Evolutionary conservation across 2,329 filamentous ascomycete species (phyloP).

Genomic region (Amesomyces nigricolor): DNA sequence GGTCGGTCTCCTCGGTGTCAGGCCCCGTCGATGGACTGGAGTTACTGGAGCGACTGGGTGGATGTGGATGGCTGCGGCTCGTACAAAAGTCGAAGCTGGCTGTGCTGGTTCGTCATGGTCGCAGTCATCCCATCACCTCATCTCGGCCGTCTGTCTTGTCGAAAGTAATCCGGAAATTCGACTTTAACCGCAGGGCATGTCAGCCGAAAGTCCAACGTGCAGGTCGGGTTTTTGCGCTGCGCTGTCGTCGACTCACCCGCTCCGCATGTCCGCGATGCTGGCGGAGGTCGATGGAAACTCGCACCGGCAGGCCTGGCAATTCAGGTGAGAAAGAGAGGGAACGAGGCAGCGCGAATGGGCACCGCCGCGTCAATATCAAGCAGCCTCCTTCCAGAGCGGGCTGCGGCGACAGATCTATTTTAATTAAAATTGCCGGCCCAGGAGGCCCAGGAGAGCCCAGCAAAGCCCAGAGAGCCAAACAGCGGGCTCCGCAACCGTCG

Average conservation of each 20-base stretch:
- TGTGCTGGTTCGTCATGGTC: slow-evolving; percentile 25
- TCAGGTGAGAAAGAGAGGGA: not conserved
- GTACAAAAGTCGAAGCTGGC: slow-evolving; percentile 17
- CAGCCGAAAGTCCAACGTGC: not conserved
- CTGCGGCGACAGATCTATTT: slow-evolving; percentile 10
- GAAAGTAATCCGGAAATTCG: slow-evolving; percentile 3
- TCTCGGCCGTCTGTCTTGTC: slow-evolving; percentile 9
- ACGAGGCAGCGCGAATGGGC: slow-evolving; percentile 7
- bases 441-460: not conserved
- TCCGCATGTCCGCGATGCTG: slow-evolving; percentile 15
- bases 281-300: slow-evolving; percentile 10
- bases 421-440: slow-evolving; percentile 16
- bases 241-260: slow-evolving; percentile 9
- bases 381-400: not conserved
- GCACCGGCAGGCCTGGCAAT: slow-evolving; percentile 11
- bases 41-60: not conserved
- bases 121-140: slow-evolving; percentile 22
- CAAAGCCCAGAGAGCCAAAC: not conserved
- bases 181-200: slow-evolving; percentile 2
- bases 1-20: too few species aligned
- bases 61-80: slow-evolving; percentile 7
- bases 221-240: not conserved
- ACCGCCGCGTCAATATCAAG: slow-evolving; percentile 13
- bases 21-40: slow-evolving; percentile 4
- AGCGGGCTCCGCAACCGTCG: slow-evolving; percentile 1